These are phyloP conservation scores for Yamadazyma paraphyllophila DNA, from an alignment of 805 yeast genomes.

Conservation along the genomic window DNA sequence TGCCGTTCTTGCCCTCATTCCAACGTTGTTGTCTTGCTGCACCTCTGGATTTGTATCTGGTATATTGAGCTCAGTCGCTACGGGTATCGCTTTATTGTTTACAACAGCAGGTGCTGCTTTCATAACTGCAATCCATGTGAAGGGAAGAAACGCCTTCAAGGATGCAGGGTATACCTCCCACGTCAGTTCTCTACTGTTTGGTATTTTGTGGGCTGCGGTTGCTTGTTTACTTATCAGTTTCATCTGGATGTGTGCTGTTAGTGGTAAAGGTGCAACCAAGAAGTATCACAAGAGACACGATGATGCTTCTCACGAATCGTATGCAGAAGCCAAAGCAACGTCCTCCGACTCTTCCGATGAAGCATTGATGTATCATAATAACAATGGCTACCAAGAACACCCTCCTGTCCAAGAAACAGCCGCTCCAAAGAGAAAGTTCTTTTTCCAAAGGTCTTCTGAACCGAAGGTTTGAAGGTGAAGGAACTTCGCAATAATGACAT, in stretches of 20 bases:
- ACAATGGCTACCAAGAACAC: constrained; percentile 2
- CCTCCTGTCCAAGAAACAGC: neutral
- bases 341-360: constrained; percentile 12
- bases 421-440: constrained; percentile 2
- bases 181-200: constrained; percentile 52
- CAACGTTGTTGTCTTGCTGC: constrained; percentile 19
- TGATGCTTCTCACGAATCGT: constrained; percentile 12
- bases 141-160: constrained; percentile 49
- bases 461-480: no score
- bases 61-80: constrained; percentile 11
- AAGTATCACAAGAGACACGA: constrained; percentile 5
- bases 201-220: constrained; percentile 55
- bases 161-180: constrained; percentile 40
- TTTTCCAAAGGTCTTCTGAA: neutral
- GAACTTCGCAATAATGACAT: no score
- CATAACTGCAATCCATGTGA: constrained; percentile 54
- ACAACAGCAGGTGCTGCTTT: constrained; percentile 45
- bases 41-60: constrained; percentile 12
- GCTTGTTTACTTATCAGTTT: constrained; percentile 15
- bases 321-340: constrained; percentile 10
- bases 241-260: constrained; percentile 14
- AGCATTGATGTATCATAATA: constrained; percentile 6
- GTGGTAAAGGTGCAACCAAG: constrained; percentile 13
- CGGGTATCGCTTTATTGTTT: constrained; percentile 38
- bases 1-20: constrained; percentile 50